Evolutionary conservation across 192 early-diverging fungal genomes (phyloP).

Genomic region (Coemansia umbellata): DNA sequence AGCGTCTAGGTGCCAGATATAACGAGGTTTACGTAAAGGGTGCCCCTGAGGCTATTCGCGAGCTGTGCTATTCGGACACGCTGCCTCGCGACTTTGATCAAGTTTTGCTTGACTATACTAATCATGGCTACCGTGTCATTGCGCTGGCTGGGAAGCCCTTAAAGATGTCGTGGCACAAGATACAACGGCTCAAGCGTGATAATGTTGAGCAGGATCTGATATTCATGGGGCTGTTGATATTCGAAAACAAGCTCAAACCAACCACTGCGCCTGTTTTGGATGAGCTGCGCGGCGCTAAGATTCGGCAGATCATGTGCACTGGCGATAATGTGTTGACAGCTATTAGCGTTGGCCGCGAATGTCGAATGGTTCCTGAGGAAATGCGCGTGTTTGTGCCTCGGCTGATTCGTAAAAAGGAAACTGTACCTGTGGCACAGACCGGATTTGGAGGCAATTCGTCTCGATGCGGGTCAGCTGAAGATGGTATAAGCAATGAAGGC

Average conservation of each 20-base stretch:
- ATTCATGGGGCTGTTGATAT: conserved; percentile 95
- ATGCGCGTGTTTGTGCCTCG: conserved; percentile 77
- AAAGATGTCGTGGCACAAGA: conserved; percentile 62
- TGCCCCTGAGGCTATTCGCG: conserved; percentile 91
- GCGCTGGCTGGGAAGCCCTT: conserved; percentile 85
- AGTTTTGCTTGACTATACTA: conserved; percentile 79
- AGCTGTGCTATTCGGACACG: conserved; percentile 80
- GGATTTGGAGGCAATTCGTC: not conserved
- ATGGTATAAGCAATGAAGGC: not conserved
- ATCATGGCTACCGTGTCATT: conserved; percentile 96
- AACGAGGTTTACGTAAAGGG: conserved; percentile 89
- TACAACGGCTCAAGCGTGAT: conserved; percentile 72
- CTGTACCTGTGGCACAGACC: not conserved
- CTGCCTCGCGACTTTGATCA: conserved; percentile 83
- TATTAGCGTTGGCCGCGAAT: conserved; percentile 90
- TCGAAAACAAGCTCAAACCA: conserved; percentile 98
- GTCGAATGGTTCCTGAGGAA: conserved; percentile 75
- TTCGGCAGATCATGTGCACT: conserved; percentile 97
- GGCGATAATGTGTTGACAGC: conserved; percentile 97
- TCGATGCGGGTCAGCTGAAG: not conserved
- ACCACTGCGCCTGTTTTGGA: conserved; percentile 74
- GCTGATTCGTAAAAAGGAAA: conserved; percentile 53
- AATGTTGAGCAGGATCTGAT: conserved; percentile 78
- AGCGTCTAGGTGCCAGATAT: conserved; percentile 57
- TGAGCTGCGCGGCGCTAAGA: conserved; percentile 73